Base-by-base conservation (phyloP, 306 rosid genomes). In the Arachis stenosperma region DNA sequence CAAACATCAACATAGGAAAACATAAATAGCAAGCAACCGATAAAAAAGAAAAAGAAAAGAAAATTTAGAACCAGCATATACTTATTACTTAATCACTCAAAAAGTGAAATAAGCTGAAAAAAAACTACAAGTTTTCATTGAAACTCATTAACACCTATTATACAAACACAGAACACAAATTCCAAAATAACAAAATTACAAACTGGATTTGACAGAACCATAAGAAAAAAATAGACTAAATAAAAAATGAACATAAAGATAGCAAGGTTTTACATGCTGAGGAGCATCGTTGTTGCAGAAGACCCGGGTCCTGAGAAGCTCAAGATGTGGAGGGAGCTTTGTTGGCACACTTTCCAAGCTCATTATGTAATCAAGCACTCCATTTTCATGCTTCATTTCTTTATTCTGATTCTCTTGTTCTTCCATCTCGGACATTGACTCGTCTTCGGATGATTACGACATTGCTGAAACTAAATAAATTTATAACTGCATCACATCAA, bases 231-330 rank as follows among this genome's bases (percentile, higher is more conserved):
- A 46, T 1, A 33, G 3, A 33, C 2, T 33, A 33, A 3, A 3
- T 2, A 33, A 33, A 33, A 33, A 3, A 33, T 33, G 37, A 33
- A 46, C 6, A 73, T 1, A 30, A 30, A 2, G 30, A 66, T 36
- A 10, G 29, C 0, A 7, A 6, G 44, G 39, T 3, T 55, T 66
- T 81, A 86, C 90, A 72, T 86, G 88, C 13, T 41, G 42, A 62
- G 90, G 88, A 69, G 90, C 90, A 58, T 83, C 88, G 14, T 0
- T 65, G 41, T 65, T 81, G 75, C 88, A 83, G 70, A 86, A 43
- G 39, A 83, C 90, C 2, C 88, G 86, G 0, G 88, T 81, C 61
- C 41, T 81, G 50, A 75, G 56, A 3, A 83, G 78, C 8, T 86
- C 79, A 5, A 86, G 79, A 7, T 56, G 81, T 9, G 86, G 81